Base-by-base conservation (phyloP, 2,329 filamentous ascomycete species). In the Phialemoniopsis sp. region DNA sequence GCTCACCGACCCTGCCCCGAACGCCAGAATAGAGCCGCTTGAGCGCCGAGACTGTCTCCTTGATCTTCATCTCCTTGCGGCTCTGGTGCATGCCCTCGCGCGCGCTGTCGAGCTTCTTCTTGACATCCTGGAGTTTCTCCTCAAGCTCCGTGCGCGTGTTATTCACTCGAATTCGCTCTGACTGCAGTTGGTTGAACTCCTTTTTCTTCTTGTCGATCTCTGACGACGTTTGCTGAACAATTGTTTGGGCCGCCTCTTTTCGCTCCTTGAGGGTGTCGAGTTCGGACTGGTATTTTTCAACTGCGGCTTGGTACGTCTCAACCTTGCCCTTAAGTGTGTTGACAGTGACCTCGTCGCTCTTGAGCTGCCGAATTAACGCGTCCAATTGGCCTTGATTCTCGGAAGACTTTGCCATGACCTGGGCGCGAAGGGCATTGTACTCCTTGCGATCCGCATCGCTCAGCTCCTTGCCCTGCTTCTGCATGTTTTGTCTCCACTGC, bases 21-120 rank as follows among this genome's bases (percentile, higher is more conserved):
- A 98, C 91, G 34, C 91, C 91, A 2, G 89, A 88, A 52, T 89
- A 95, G 46, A 95, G 86, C 38, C 89, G 85, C 62, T 95, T 95
- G 53, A 98, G 72, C 26, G 87, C 83, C 10, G 83, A 81, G 28
- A 97, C 83, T 56, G 88, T 86, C 56, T 95, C 90, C 53, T 88
- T 89, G 54, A 85, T 81, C 43, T 82, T 75, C 18, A 78, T 67
- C 56, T 97, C 91, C 56, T 82, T 87, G 53, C 90, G 85, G 49
- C 81, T 93, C 60, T 96, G 89, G 45, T 89, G 83, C 48, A 85
- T 82, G 38, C 89, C 87, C 56, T 89, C 86, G 46, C 94, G 85
- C 3, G 88, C 90, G 56, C 94, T 88, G 17, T 83, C 70, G n/a
- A 96, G 75, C 58, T 90, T 90, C 45, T 76, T 80, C 21, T 89